A percentile compares a stretch with the other conserved stretches of the same genome.
These are phyloP conservation scores for Porphyridium purpureum DNA, from an alignment of 23 red algal genomes.

Conservation along the genomic window DNA sequence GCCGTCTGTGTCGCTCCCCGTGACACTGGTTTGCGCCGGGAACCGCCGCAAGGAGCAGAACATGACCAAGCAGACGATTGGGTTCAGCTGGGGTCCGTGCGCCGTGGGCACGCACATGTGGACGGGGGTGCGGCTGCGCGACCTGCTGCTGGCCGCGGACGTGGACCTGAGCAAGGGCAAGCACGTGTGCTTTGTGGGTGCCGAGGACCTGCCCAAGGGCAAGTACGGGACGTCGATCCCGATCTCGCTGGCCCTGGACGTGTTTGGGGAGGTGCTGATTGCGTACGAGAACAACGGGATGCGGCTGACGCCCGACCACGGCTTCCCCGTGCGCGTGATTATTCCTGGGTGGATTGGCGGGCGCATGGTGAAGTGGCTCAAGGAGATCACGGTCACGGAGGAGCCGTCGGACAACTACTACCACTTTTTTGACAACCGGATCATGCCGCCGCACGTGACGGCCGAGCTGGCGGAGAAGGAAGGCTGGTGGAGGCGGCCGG, in stretches of 20 bases:
- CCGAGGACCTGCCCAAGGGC: conserved; percentile 69
- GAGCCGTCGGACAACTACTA: conserved; percentile 64
- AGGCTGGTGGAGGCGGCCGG: conserved; percentile 82
- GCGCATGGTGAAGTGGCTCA: conserved; percentile 97
- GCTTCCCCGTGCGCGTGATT: conserved; percentile 77
- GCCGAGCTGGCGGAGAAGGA: conserved; percentile 71
- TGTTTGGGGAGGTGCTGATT: conserved; percentile 72
- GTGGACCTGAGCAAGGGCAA: conserved; percentile 15
- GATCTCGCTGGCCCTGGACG: conserved; percentile 66
- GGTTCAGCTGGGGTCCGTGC: conserved; percentile 75
- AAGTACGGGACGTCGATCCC: conserved; percentile 90
- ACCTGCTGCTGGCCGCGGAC: conserved; percentile 30
- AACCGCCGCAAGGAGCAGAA: conserved; percentile 94
- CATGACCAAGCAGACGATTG: conserved; percentile 78
- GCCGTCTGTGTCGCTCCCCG: conserved; percentile 40
- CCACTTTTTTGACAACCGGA: conserved; percentile 86
- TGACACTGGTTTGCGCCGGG: conserved; percentile 90
- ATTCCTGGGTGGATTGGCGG: conserved; percentile 98
- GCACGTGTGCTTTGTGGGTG: conserved; percentile 75
- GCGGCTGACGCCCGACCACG: conserved; percentile 66
- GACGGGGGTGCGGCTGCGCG: conserved; percentile 54
- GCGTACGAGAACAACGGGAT: conserved; percentile 82
- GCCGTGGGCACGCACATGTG: conserved; percentile 61
- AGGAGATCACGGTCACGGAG: conserved; percentile 43
- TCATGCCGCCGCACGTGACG: conserved; percentile 84